Base-by-base conservation (phyloP, 2,329 filamentous ascomycete species). In the Sporothrix luriei region DNA sequence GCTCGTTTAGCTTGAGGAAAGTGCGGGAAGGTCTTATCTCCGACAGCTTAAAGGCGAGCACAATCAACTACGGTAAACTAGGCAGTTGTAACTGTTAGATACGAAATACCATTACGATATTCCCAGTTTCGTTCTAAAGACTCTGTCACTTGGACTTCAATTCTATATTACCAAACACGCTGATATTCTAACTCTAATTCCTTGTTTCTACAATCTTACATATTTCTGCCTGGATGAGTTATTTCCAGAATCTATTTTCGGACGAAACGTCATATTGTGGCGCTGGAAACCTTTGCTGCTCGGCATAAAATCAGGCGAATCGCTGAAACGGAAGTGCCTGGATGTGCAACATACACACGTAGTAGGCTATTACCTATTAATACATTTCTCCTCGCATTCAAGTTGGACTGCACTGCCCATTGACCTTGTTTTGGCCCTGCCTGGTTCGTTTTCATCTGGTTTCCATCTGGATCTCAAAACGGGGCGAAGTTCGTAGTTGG, bases 41-140 rank as follows among this genome's bases (percentile, higher is more conserved):
- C 66, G 66, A 61, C 52, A 49, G 66, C 66, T 68, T 61, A 68
- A 61, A 19, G 29, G 66, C 66, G 54, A 43, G 13, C 9, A 24
- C 43, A 13, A 4, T 65, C 38, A n/a, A 43, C 14, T 49, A 26
- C 62, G 26, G 51, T n/a, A 59, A 16, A 19, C n/a, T 9, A 7
- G 65, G 38, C 49, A 24, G 10, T 21, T 29, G 29, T 52, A 7
- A 38, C 24, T 48, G 6, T 6, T 19, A n/a, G 16, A n/a, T 19
- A 33, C 9, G 7, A 6, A 33, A 40, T 13, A 46, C 3, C 48
- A 10, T 51, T 4, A 16, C 5, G 46, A 65, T 65, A 24, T n/a
- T 51, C 49, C 19, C 46, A 51, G 11, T 43, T 13, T 13, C 11
- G 40, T 43, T 16, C 40, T 10, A 43, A 13, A 43, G 9, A 10